Conservation (phyloP, 768 basidiomycete genomes). For the Guyanaporus albipodus region DNA sequence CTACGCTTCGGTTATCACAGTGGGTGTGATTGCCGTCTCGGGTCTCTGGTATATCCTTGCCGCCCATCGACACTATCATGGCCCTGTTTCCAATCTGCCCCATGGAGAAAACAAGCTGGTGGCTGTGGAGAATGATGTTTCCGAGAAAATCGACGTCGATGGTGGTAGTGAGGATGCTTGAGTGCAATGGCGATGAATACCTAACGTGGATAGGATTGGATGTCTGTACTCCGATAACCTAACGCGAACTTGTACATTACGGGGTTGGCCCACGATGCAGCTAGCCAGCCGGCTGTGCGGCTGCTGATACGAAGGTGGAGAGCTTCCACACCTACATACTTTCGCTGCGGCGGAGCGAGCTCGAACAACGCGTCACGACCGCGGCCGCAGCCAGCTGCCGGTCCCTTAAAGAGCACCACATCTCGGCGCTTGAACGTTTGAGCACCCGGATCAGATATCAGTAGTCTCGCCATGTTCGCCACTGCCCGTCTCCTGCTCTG, state of each 20-base stretch:
- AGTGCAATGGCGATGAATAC: too few relatives aligned
- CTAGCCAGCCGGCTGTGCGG: too few relatives aligned
- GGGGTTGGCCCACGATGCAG: too few relatives aligned
- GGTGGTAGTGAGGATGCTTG: background rate
- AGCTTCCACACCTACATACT: background rate
- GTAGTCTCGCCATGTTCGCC: slow-evolving; percentile 26
- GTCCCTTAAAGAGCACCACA: background rate
- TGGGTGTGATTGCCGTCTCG: slow-evolving; percentile 19
- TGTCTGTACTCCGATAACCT: background rate
- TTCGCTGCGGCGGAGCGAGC: slow-evolving; percentile 4
- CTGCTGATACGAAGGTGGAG: too few relatives aligned
- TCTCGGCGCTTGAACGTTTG: too few relatives aligned
- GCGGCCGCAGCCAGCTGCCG: slow-evolving; percentile 18
- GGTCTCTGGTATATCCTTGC: slow-evolving; percentile 52
- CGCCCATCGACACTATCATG: slow-evolving; percentile 53
- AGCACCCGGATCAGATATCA: too few relatives aligned
- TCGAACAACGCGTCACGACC: slow-evolving; percentile 4
- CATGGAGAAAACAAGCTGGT: background rate
- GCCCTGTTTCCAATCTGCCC: slow-evolving; percentile 52
- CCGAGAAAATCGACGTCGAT: slow-evolving; percentile 1
- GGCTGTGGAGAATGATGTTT: background rate
- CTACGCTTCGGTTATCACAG: slow-evolving; percentile 39
- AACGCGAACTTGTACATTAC: too few relatives aligned
- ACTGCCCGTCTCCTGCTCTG: slow-evolving; percentile 35
- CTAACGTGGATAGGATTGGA: too few relatives aligned